phyloP scores from a whole-genome alignment of 129 eudicot species.

The Flaveria brownii region DNA sequence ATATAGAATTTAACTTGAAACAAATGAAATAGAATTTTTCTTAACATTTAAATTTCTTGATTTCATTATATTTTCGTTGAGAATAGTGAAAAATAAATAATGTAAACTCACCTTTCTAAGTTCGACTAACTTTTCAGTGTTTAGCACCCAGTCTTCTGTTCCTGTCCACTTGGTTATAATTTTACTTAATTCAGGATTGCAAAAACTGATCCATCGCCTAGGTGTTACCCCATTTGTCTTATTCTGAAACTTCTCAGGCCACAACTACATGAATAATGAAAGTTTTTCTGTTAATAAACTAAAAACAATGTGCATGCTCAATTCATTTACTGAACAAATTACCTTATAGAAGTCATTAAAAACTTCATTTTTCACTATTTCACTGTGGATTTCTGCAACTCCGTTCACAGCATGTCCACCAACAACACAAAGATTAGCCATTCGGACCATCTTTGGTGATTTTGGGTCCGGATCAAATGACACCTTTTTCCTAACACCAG shows the following conservation, averaged over 20 bases:
- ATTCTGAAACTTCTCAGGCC: constrained; percentile 94
- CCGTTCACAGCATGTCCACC: constrained; percentile 93
- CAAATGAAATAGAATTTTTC: not conserved
- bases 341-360: constrained; percentile 91
- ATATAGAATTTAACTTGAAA: not conserved
- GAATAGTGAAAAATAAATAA: not conserved
- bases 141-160: constrained; percentile 75
- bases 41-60: not conserved
- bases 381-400: constrained; percentile 92
- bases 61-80: not conserved
- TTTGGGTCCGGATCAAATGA: constrained; percentile 57
- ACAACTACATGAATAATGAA: constrained; percentile 46
- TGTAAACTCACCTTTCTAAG: constrained; percentile 54
- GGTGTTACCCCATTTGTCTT: constrained; percentile 98
- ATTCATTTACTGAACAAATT: constrained; percentile 1
- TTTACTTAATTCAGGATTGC: constrained; percentile 82
- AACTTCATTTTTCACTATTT: constrained; percentile 76
- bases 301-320: constrained; percentile 1
- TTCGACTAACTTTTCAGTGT: constrained; percentile 73
- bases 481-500: constrained; percentile 30
- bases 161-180: constrained; percentile 87
- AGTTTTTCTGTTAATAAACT: not conserved
- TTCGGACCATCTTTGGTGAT: constrained; percentile 66
- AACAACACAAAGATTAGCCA: constrained; percentile 91
- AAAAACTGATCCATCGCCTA: constrained; percentile 86